Base-by-base conservation (phyloP, 495 filamentous ascomycete species). In the Lophium mytilinum region DNA sequence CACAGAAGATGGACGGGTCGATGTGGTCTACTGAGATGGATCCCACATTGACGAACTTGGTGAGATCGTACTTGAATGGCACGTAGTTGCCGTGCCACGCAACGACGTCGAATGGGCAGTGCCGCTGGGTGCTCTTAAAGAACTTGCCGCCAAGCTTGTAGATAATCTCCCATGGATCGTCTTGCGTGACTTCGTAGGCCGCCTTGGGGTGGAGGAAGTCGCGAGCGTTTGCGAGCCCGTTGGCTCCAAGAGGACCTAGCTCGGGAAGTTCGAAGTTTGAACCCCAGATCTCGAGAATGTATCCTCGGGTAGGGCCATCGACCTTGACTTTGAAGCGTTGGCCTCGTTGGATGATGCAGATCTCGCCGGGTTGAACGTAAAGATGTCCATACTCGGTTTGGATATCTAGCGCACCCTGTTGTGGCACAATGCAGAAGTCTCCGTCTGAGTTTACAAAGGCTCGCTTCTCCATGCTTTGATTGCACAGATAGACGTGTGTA, bases 71-170 rank as follows among this genome's bases (percentile, higher is more conserved):
- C 46, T 66, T 60, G 56, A 60, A 66, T 5, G 60, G 63, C 3
- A 77, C 74, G 49, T 78, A 76, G 63, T 76, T 78, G 30, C 76
- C 76, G 52, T 80, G 75, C 75, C 76, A 78, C 8, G 77, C 77
- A 5, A 78, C 75, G 5, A 78, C 77, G 54, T 80, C 77, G 46
- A 78, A 80, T 0, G 75, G 76, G 15, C 66, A 74, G 58, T 80
- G 77, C 41, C 75, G 68, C 60, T 80, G 77, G 10, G 65, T 75
- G 52, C 69, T 73, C 50, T 66, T 69, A 61, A 77, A 80, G 60
- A 77, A 73, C 57, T 73, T 75, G 15, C 75, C 75, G n/a, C 71
- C 74, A 42, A 79, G 71, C 63, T 78, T 78, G 53, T 77, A 78
- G 11, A 76, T 58, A 45, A 77, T 71, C 52, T 75, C 72, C 76